These are phyloP conservation scores for Suillus clintonianus DNA, from an alignment of 768 basidiomycete species.

Conservation along the genomic window DNA sequence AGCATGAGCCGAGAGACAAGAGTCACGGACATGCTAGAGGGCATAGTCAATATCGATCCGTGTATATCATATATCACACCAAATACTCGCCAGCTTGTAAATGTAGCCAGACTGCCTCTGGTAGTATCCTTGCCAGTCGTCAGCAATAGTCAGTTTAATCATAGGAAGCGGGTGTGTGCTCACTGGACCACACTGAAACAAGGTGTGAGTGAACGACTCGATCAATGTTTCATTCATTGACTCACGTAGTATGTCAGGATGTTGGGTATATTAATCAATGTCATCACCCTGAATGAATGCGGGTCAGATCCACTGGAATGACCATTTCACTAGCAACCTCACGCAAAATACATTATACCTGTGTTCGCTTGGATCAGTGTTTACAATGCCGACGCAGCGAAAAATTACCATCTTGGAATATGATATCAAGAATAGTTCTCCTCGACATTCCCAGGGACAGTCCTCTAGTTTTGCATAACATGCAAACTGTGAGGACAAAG, in stretches of 20 bases:
- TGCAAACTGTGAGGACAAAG: constrained; percentile 47
- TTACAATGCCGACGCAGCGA: not conserved
- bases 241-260: constrained; percentile 42
- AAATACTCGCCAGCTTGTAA: not conserved
- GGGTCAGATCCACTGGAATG: not conserved
- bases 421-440: constrained; percentile 41
- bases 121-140: not conserved
- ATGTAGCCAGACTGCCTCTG: not conserved
- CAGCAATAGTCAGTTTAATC: not conserved
- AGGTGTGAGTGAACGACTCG: not conserved
- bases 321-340: constrained; percentile 16
- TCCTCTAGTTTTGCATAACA: constrained; percentile 40
- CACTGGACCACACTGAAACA: not conserved
- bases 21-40: constrained; percentile 45
- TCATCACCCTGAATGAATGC: constrained; percentile 46
- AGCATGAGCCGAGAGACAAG: constrained; percentile 60
- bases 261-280: constrained; percentile 49
- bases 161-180: not conserved
- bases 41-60: not conserved
- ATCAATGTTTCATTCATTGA: not conserved
- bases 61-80: not conserved
- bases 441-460: constrained; percentile 21
- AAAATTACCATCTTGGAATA: constrained; percentile 51
- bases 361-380: not conserved
- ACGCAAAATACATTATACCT: constrained; percentile 63